Evolutionary conservation across 495 filamentous ascomycete species (phyloP).

Genomic region (Aspergillus ostianus): DNA sequence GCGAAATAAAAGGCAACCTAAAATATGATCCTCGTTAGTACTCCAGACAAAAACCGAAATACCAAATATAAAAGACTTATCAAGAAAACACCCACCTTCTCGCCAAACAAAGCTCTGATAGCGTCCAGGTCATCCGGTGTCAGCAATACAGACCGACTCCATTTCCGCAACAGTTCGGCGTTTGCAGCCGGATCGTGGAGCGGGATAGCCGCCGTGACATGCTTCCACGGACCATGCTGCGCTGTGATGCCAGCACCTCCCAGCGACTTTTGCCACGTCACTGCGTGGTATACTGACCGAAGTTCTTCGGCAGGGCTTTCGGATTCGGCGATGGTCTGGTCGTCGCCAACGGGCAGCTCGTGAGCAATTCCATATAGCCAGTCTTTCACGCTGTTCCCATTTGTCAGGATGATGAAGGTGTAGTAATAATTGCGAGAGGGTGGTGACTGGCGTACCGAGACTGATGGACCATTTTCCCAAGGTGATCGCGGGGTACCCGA

Average conservation of each 20-base stretch:
- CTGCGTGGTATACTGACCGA: conserved; percentile 81
- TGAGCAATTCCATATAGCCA: conserved; percentile 86
- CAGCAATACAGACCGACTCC: conserved; percentile 73
- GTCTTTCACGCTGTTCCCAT: conserved; percentile 69
- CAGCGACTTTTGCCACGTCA: conserved; percentile 74
- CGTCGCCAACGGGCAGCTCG: conserved; percentile 59
- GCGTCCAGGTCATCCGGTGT: conserved; percentile 70
- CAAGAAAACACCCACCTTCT: conserved; percentile 58
- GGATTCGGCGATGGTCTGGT: conserved; percentile 51
- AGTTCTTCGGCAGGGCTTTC: conserved; percentile 86
- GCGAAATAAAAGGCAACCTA: conserved; percentile 92
- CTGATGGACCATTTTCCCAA: conserved; percentile 58
- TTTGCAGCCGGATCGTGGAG: conserved; percentile 87
- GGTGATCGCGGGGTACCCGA: conserved; percentile 53
- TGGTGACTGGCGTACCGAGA: conserved; percentile 45
- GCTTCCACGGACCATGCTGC: conserved; percentile 74
- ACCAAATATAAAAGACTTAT: no score
- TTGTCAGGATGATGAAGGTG: conserved; percentile 7
- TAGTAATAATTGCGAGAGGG: neutral
- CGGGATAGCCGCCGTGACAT: conserved; percentile 82
- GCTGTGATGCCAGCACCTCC: conserved; percentile 89
- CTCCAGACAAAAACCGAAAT: no score
- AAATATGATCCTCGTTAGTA: neutral
- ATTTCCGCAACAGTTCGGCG: conserved; percentile 78
- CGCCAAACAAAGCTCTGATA: conserved; percentile 83